These are phyloP conservation scores for Solanum lycopersicoides DNA, from an alignment of 257 asterid genomes.

Conservation along the genomic window DNA sequence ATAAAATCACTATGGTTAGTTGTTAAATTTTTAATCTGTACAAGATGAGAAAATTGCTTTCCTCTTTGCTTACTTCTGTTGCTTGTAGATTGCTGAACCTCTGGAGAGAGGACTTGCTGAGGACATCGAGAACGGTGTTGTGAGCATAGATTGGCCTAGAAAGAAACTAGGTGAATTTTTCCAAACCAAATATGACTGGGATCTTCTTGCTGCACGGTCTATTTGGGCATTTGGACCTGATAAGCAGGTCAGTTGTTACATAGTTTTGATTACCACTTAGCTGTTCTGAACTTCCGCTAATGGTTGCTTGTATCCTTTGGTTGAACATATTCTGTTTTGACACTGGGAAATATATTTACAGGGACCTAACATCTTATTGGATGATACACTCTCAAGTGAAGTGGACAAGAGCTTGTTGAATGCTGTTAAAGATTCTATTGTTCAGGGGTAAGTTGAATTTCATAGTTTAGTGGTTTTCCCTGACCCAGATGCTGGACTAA, in stretches of 20 bases:
- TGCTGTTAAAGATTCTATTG: slow-evolving; percentile 87
- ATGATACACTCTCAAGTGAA: slow-evolving; percentile 93
- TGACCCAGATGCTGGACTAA: slow-evolving; percentile 1
- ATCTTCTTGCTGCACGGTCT: slow-evolving; percentile 94
- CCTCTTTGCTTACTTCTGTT: neutral
- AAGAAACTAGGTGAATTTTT: slow-evolving; percentile 90
- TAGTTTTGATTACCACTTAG: neutral
- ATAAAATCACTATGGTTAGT: slow-evolving; percentile 93
- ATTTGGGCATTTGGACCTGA: slow-evolving; percentile 99
- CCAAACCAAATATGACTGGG: slow-evolving; percentile 95
- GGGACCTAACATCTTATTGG: slow-evolving; percentile 95
- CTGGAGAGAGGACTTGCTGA: slow-evolving; percentile 96
- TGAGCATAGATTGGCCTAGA: slow-evolving; percentile 86
- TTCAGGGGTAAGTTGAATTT: slow-evolving; percentile 69
- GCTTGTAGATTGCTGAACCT: slow-evolving; percentile 87
- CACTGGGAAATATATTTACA: slow-evolving; percentile 10
- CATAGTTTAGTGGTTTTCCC: neutral
- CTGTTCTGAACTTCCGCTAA: neutral
- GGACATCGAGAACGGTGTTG: slow-evolving; percentile 89
- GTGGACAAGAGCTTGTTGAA: slow-evolving; percentile 83
- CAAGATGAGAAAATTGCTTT: neutral
- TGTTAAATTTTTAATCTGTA: neutral
- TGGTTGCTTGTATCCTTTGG: neutral
- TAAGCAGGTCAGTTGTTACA: slow-evolving; percentile 54
- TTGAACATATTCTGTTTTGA: neutral